Base-by-base conservation (phyloP, 1,284 basidiomycete species). In the Ganoderma multipileum region DNA sequence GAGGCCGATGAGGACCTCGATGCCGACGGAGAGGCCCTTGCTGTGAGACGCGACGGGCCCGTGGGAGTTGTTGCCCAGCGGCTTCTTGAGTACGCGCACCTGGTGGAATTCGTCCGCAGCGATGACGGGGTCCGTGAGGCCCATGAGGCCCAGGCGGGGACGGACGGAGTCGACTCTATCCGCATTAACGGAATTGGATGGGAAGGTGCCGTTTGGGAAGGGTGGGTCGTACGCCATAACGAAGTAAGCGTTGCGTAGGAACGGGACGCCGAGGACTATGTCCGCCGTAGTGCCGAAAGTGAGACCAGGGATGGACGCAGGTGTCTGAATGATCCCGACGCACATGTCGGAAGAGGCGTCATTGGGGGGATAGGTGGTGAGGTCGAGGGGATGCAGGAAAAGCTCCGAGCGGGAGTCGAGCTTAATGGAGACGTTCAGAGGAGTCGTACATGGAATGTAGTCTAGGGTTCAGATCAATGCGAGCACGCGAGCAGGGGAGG, bases 191-290 rank as follows among this genome's bases (percentile, higher is more conserved):
- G 62, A 57, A 60, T 67, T 71, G 54, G 68, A 70, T 14, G 83
- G 78, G 74, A 90, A 88, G 3, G 74, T 74, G 7, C 89, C 89
- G 30, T 83, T 73, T 0, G 78, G 33, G 59, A 81, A 74, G 2
- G 89, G 89, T 0, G 76, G 69, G 61, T 86, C 82, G 76, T 89
- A 92, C 0, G 89, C 89, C 85, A 93, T 85, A 70, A 93, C 91
- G 26, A 86, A 88, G 76, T 93, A 94, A 4, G 87, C 85, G 74
- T 88, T 93, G 12, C 91, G 85, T 73, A 94, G 81, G 76, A 93
- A 94, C 0, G 92, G 89, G 0, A 92, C 89, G 36, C 92, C 92
- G 55, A 93, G 87, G 65, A 91, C 83, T 80, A 93, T 87, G 76
- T 93, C 91, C 30, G 68, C 65, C 55, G 60, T 39, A 0, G 85